Base-by-base conservation (phyloP, 768 basidiomycete species). In the Leccinellum rugosiceps region DNA sequence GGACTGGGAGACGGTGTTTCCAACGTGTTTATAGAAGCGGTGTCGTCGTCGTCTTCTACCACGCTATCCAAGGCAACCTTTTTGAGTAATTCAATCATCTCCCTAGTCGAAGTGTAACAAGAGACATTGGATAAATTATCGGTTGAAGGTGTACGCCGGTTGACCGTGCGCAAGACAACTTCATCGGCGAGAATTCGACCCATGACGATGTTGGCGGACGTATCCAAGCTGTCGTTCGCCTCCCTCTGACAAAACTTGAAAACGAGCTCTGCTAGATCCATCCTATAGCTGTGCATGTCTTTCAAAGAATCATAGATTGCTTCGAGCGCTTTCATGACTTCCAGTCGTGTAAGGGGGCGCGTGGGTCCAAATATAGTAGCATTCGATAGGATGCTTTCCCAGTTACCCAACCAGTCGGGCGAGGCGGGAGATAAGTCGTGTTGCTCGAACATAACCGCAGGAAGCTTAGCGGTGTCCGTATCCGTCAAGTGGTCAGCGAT, bases 401-500 rank as follows among this genome's bases (percentile, higher is more conserved):
- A 91, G 65, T 86, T 85, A 17, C 73, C 72, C 26, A 91, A 69
- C 90, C 90, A 92, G 6, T 83, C 79, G 0, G 85, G 82, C 1
- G 85, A 84, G 11, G 86, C 86, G 1, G 90, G 90, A 3, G 83
- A 85, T 31, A 91, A 77, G 49, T 83, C 81, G 60, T 87, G 83
- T 55, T 87, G 83, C 46, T 84, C 83, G 35, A 78, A 74, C 85
- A 92, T 87, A 52, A 83, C 72, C 11, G 66, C 65, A 8, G 89
- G 82, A 3, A 90, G 76, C 52, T 79, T 79, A 0, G 83, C 80
- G 0, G 87, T 87, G 66, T 90, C 86, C 15, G 68, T 65, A 60
- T 92, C 90, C 3, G 84, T 78, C 25, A 92, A 76, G 65, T 91
- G 83, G n/a, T 83, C 80, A 23, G 86, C 80, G 52, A 91, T 78